Conservation (phyloP, 164 flowering plant genomes). For the Amborella trichopoda region DNA sequence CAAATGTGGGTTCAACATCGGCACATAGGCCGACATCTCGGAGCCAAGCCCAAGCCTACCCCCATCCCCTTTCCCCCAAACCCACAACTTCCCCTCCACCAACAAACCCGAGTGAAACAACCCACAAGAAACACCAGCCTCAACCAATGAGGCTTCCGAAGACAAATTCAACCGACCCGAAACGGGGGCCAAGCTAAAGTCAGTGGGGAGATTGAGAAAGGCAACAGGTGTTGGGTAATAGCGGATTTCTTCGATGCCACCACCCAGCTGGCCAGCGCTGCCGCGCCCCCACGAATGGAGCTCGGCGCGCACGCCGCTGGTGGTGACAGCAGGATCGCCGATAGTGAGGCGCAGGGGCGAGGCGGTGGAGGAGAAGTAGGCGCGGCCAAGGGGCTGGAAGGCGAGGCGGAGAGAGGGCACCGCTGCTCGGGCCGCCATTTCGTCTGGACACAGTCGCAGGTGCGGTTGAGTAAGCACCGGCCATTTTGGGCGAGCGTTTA, state of each 20-base stretch:
- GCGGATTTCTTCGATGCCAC: slow-evolving; percentile 59
- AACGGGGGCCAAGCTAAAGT: slow-evolving; percentile 33
- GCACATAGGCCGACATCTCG: slow-evolving; percentile 52
- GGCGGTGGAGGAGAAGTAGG: slow-evolving; percentile 13
- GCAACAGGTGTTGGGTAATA: slow-evolving; percentile 62
- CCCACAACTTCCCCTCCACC: slow-evolving; percentile 63
- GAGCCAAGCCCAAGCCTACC: slow-evolving; percentile 84
- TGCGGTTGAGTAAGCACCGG: too few species aligned
- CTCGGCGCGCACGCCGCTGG: slow-evolving; percentile 27
- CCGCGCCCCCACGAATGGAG: slow-evolving; percentile 89
- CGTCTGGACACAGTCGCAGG: too few species aligned
- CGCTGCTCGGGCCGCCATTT: too few species aligned
- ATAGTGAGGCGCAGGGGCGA: slow-evolving; percentile 21
- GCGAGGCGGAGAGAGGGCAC: slow-evolving; percentile 5
- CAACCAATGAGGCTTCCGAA: slow-evolving; percentile 3
- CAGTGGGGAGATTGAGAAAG: slow-evolving; percentile 34
- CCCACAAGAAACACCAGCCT: slow-evolving; percentile 72
- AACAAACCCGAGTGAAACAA: slow-evolving; percentile 68
- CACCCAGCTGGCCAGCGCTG: slow-evolving; percentile 85
- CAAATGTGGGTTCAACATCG: slow-evolving; percentile 49
- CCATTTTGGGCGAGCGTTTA: too few species aligned
- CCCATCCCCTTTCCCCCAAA: slow-evolving; percentile 96
- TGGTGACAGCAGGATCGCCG: slow-evolving; percentile 11
- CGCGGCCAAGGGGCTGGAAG: slow-evolving; percentile 7
- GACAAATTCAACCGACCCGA: slow-evolving; percentile 28